Evolutionary conservation across 202 grass and related monocot species (phyloP).

Genomic region (Saccharum hybrid): DNA sequence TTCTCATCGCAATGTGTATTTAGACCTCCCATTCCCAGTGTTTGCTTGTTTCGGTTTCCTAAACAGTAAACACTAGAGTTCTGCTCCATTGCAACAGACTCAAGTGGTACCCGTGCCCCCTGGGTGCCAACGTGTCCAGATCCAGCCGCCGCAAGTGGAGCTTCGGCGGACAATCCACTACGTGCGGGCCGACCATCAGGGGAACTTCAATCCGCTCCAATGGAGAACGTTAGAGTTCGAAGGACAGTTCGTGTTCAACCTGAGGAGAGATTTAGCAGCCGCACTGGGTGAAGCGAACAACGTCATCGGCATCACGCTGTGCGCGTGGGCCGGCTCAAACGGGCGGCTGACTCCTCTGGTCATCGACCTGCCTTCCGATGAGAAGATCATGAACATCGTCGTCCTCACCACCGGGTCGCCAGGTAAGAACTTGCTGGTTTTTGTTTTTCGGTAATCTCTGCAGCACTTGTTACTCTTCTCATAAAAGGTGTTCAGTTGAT

Average conservation of each 20-base stretch:
- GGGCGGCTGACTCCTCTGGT: constrained; percentile 18
- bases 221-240: background rate
- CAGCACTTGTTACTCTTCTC: background rate
- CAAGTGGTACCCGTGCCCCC: background rate
- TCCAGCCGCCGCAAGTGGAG: background rate
- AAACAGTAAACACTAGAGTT: too few species aligned
- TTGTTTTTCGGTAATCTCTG: background rate
- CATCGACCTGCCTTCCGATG: background rate
- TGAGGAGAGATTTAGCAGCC: background rate
- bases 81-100: background rate
- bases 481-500: background rate
- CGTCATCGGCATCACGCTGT: background rate
- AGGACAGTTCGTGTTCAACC: background rate
- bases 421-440: background rate
- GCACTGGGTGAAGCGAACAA: background rate
- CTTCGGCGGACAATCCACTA: background rate
- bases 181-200: background rate
- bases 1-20: background rate
- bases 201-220: background rate
- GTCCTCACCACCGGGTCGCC: background rate
- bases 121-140: too few species aligned
- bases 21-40: background rate
- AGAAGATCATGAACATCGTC: background rate
- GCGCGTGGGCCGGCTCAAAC: background rate
- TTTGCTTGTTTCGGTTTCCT: background rate